Percentiles rank a stretch among this genome's conserved stretches.
Evolutionary conservation across 495 filamentous ascomycete species (phyloP).

Genomic region (Hyaloscypha hepaticicola): DNA sequence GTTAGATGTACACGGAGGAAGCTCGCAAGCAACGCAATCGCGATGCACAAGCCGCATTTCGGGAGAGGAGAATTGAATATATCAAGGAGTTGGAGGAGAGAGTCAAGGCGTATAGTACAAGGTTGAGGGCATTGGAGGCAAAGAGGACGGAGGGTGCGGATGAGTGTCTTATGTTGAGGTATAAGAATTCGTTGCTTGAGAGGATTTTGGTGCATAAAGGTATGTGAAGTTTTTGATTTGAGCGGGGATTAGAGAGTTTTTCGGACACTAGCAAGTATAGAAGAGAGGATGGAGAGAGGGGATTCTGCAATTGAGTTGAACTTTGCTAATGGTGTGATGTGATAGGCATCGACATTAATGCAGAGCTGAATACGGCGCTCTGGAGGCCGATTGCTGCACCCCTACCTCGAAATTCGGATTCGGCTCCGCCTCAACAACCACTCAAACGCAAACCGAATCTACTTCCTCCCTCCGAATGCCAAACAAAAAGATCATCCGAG

Average conservation of each 20-base stretch:
- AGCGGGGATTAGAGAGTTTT: too few species aligned
- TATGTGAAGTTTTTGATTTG: not conserved
- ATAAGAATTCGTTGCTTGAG: conserved; percentile 28
- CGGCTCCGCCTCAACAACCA: not conserved
- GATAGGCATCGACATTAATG: conserved; percentile 21
- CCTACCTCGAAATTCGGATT: not conserved
- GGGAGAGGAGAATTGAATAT: conserved; percentile 22
- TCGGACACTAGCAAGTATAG: too few species aligned
- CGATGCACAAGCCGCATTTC: conserved; percentile 24
- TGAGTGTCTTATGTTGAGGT: conserved; percentile 24
- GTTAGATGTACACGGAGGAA: conserved; percentile 13
- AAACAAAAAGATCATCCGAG: not conserved
- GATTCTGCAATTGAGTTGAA: too few species aligned
- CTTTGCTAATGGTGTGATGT: not conserved
- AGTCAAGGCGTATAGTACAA: conserved; percentile 7
- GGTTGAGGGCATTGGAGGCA: conserved; percentile 1
- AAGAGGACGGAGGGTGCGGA: not conserved
- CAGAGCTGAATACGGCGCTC: conserved; percentile 9
- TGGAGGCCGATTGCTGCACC: not conserved
- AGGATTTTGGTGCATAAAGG: conserved; percentile 25
- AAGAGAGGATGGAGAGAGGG: too few species aligned
- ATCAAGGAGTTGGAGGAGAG: conserved; percentile 21
- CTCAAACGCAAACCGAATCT: not conserved
- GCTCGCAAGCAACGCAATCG: conserved; percentile 22
- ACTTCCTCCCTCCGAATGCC: not conserved